Percentiles rank a stretch among this genome's conserved stretches.
These are phyloP conservation scores for Gelatoporia subvermispora DNA, from an alignment of 768 basidiomycete genomes.

Conservation along the genomic window DNA sequence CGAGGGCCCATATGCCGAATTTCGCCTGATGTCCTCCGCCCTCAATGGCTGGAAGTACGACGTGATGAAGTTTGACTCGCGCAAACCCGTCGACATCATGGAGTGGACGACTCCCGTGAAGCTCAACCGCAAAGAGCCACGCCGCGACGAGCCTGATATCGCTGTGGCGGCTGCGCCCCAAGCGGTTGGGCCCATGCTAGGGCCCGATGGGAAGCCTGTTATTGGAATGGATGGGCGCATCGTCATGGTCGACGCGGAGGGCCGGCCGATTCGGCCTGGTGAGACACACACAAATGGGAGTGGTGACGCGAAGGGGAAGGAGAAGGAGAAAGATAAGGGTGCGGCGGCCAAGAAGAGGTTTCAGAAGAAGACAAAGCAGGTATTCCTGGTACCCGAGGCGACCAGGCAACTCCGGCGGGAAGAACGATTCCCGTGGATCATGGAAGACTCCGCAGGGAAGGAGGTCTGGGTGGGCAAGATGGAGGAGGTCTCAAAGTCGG, in stretches of 20 bases:
- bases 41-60: slow-evolving; percentile 89
- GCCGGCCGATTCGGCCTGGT: slow-evolving; percentile 54
- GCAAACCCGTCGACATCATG: slow-evolving; percentile 64
- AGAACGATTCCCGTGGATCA: slow-evolving; percentile 89
- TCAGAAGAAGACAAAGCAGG: slow-evolving; percentile 81
- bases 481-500: slow-evolving; percentile 69
- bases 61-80: slow-evolving; percentile 85
- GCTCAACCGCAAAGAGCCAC: slow-evolving; percentile 81
- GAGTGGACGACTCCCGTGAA: slow-evolving; percentile 74
- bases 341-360: slow-evolving; percentile 59
- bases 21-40: slow-evolving; percentile 71
- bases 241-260: slow-evolving; percentile 80
- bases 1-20: slow-evolving; percentile 69
- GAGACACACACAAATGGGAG: slow-evolving; percentile 34
- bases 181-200: slow-evolving; percentile 71
- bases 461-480: slow-evolving; percentile 81
- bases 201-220: slow-evolving; percentile 80
- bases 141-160: slow-evolving; percentile 40
- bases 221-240: slow-evolving; percentile 70
- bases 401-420: slow-evolving; percentile 74
- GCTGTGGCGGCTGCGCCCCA: slow-evolving; percentile 33
- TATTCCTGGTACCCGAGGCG: slow-evolving; percentile 77
- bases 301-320: slow-evolving; percentile 29
- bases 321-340: slow-evolving; percentile 17
- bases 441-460: slow-evolving; percentile 69